phyloP scores from a whole-genome alignment of 1,139 yeast species.

The Diutina siamensis region DNA sequence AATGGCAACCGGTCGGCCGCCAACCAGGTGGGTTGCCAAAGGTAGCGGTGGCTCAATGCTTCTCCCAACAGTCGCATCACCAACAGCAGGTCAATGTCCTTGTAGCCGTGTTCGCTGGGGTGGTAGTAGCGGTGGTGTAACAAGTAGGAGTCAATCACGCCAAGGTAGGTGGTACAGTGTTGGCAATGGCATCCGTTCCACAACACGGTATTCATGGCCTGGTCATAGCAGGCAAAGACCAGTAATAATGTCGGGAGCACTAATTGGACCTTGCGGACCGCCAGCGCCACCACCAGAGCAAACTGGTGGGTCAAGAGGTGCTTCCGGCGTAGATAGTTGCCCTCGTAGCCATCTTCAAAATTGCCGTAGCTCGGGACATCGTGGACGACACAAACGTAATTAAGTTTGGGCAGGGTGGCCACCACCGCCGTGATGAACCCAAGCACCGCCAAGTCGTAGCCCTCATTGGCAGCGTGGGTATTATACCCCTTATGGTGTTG shows the following conservation, averaged over 20 bases:
- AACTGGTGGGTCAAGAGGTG: conserved; percentile 35
- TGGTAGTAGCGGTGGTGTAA: conserved; percentile 53
- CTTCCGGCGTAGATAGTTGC: conserved; percentile 52
- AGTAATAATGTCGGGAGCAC: conserved; percentile 49
- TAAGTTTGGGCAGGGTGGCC: conserved; percentile 15
- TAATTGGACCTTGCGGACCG: conserved; percentile 25
- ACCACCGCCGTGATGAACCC: conserved; percentile 31
- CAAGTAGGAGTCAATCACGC: conserved; percentile 42
- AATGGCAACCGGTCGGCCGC: background rate
- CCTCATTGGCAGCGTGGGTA: conserved; percentile 41
- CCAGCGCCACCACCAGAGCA: conserved; percentile 26
- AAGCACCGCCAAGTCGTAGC: conserved; percentile 41
- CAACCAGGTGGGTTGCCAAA: conserved; percentile 1
- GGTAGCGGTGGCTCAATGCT: conserved; percentile 24
- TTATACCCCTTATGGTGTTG: conserved; percentile 8
- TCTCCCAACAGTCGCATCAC: conserved; percentile 42
- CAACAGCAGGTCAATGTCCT: conserved; percentile 49
- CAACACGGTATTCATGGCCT: conserved; percentile 50
- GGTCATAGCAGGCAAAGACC: conserved; percentile 55
- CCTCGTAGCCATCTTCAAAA: conserved; percentile 52
- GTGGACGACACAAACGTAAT: conserved; percentile 36
- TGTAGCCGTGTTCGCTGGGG: conserved; percentile 29
- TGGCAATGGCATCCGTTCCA: conserved; percentile 70
- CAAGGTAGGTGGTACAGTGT: conserved; percentile 38
- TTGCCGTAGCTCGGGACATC: conserved; percentile 29